phyloP scores from a whole-genome alignment of 257 asterid species.

The Jasminum sambac region DNA sequence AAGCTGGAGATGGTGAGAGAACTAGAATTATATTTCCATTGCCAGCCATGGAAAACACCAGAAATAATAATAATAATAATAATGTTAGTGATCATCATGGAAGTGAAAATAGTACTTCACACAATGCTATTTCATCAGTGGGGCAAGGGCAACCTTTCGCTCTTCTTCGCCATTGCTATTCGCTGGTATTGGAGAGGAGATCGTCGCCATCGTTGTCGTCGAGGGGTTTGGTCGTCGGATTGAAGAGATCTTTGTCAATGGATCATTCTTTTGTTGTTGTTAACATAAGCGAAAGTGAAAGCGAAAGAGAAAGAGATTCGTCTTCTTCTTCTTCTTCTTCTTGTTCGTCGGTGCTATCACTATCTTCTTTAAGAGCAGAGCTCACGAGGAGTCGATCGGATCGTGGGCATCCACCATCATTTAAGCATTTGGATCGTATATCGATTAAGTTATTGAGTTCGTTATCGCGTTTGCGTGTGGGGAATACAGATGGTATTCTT shows the following conservation, averaged over 20 bases:
- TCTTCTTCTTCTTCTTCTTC: neutral
- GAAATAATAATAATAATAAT: neutral
- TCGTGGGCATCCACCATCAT: conserved; percentile 13
- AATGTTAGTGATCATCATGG: neutral
- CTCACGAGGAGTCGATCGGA: conserved; percentile 30
- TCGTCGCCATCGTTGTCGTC: conserved; percentile 13
- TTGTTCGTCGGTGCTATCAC: too few relatives aligned
- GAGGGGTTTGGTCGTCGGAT: conserved; percentile 13
- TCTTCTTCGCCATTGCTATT: conserved; percentile 33
- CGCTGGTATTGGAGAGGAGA: conserved; percentile 32
- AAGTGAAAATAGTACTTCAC: neutral
- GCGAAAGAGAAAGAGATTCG: conserved; percentile 15
- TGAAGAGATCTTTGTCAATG: conserved; percentile 64
- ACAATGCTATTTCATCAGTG: conserved; percentile 18
- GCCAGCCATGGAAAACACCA: conserved; percentile 3
- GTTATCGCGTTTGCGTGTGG: conserved; percentile 36
- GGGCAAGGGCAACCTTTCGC: conserved; percentile 15
- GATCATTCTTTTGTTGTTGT: conserved; percentile 35
- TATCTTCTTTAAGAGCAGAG: conserved; percentile 15
- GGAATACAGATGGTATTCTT: conserved; percentile 30
- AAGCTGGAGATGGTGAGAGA: neutral
- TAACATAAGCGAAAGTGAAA: conserved; percentile 12
- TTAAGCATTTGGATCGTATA: conserved; percentile 37
- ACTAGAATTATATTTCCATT: neutral
- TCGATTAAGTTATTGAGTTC: conserved; percentile 43